Evolutionary conservation across 768 basidiomycete genomes (phyloP).

Genomic region (Russula brevipes): DNA sequence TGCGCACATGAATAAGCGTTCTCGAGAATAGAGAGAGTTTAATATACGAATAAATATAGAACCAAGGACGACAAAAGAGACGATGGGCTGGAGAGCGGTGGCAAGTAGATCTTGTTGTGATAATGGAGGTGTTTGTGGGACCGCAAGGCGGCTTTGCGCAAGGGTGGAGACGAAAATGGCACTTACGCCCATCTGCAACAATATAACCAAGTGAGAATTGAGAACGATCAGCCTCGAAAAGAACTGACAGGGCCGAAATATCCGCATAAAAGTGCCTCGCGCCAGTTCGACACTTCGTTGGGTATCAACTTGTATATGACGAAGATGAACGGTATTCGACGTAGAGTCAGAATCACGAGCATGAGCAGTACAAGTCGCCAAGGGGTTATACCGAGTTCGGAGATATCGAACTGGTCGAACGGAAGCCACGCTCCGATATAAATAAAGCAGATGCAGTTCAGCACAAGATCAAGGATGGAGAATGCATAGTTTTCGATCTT

Average conservation of each 20-base stretch:
- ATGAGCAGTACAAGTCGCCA: conserved; percentile 69
- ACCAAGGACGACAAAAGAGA: conserved; percentile 79
- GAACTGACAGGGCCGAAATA: conserved; percentile 64
- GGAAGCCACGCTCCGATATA: conserved; percentile 90
- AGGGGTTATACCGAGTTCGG: conserved; percentile 55
- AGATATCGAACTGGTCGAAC: conserved; percentile 51
- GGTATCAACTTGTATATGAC: conserved; percentile 79
- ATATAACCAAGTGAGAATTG: not conserved
- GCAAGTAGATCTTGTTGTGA: conserved; percentile 71
- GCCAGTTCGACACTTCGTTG: conserved; percentile 69
- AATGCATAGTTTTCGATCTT: conserved; percentile 84
- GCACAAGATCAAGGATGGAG: conserved; percentile 83
- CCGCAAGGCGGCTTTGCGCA: conserved; percentile 57
- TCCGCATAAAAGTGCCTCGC: conserved; percentile 84
- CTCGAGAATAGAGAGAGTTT: not conserved
- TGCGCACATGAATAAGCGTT: not conserved
- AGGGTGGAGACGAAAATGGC: conserved; percentile 84
- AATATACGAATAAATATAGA: conserved; percentile 74
- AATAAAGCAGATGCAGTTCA: conserved; percentile 76
- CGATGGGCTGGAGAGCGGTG: conserved; percentile 70
- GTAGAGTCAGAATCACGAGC: conserved; percentile 61
- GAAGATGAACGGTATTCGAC: conserved; percentile 77
- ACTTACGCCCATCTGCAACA: conserved; percentile 77
- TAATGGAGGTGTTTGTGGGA: conserved; percentile 52
- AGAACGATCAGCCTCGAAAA: not conserved